Evolutionary conservation across 2,329 filamentous ascomycete species (phyloP).

Genomic region (Alternaria atra): DNA sequence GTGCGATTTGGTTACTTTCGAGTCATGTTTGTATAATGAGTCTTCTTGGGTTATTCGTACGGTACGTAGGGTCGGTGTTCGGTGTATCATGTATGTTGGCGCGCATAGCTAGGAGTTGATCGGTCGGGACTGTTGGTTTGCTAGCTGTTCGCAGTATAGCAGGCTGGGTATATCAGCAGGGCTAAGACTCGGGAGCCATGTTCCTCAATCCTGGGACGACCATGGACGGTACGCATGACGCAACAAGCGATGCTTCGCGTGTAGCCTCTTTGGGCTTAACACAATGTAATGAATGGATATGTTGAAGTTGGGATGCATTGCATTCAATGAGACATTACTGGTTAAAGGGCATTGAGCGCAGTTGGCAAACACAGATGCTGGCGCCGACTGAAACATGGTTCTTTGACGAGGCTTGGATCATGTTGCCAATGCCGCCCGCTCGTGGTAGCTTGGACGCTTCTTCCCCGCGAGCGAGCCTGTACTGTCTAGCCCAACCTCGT

Average conservation of each 20-base stretch:
- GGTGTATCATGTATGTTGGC: slow-evolving; percentile 6
- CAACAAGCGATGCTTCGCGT: slow-evolving; percentile 12
- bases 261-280: neutral
- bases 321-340: neutral
- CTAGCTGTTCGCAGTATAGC: slow-evolving; percentile 13
- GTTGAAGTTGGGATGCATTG: neutral
- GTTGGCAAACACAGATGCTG: slow-evolving; percentile 3
- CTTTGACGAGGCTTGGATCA: slow-evolving; percentile 6
- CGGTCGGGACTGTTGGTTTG: slow-evolving; percentile 11
- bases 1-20: slow-evolving; percentile 1
- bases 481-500: slow-evolving; percentile 14
- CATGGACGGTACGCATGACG: slow-evolving; percentile 24
- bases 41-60: neutral
- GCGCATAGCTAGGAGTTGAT: slow-evolving; percentile 1
- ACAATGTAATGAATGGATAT: neutral
- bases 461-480: slow-evolving; percentile 21
- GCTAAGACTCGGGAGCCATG: slow-evolving; percentile 9
- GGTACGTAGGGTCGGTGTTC: neutral
- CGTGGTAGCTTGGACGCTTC: slow-evolving; percentile 7
- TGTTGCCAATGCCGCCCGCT: slow-evolving; percentile 4
- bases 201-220: slow-evolving; percentile 6
- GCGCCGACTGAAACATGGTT: slow-evolving; percentile 7
- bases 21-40: neutral
- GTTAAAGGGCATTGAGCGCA: neutral
- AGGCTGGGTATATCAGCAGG: slow-evolving; percentile 10